Base-by-base conservation (phyloP, 768 basidiomycete species). In the Lentinula guzmanii region DNA sequence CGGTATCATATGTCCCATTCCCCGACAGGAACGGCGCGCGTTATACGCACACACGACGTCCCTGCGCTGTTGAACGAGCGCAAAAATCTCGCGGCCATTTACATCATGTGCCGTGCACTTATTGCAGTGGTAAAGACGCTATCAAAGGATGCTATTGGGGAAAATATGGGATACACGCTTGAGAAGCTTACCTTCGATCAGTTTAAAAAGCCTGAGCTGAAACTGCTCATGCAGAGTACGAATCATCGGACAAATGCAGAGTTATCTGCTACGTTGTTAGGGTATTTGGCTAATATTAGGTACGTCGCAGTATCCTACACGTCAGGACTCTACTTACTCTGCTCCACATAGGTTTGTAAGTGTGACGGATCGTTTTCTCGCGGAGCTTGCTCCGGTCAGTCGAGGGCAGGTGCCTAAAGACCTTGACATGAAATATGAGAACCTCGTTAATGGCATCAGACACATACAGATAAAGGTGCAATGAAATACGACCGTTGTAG, bases 111-210 rank as follows among this genome's bases (percentile, higher is more conserved):
- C 68, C 85, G 94, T 55, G 88, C 91, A 4, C 79, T 96, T 18
- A 86, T 93, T 31, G 86, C 84, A 1, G 84, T 95, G 11, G 81
- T 95, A 59, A 83, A 87, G 42, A 77, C 82, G 16, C 79, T 91
- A 31, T 79, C 88, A 1, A 89, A 88, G 68, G 91, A 93, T 65
- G 86, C 86, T 1, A 76, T 96, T 4, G 89, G 88, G 13, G 91
- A 95, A 48, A 75, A 82, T 0, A 74, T 92, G 62, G 95, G 93
- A 0, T 85, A 89, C 71, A 85, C 77, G 52, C 75, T 96, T n/a
- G 95, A 96, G 69, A 89, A 91, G 67, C 88, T 86, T 31, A 93
- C 89, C 0, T 97, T 96, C 68, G 89, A 93, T 62, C 90, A 93
- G 65, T 91, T 93, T 67, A 80, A 82, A 67, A 81, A 78, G 60